Conservation (phyloP, 1,139 yeast species). For the Candida neerlandica region DNA sequence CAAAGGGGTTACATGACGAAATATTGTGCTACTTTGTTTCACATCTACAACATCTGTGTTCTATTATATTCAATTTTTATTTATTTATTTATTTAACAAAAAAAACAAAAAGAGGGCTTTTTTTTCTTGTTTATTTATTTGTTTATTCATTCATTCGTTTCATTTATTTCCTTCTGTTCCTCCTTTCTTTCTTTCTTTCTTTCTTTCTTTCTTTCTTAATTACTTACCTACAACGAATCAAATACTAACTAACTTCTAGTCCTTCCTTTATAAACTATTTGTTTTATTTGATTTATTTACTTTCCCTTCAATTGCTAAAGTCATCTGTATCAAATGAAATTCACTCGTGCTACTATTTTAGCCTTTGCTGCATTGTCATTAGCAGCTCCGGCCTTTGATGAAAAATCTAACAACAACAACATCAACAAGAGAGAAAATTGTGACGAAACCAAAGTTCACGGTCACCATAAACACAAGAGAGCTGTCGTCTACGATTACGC, state of each 20-base stretch:
- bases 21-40: neutral
- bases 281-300: neutral
- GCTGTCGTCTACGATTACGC: constrained; percentile 41
- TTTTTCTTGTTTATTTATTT: neutral
- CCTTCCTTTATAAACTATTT: constrained; percentile 12
- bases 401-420: constrained; percentile 26
- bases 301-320: neutral
- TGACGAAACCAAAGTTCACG: constrained; percentile 39
- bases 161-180: neutral
- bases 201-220: neutral
- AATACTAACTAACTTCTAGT: constrained; percentile 14
- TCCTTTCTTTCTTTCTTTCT: neutral
- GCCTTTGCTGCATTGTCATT: constrained; percentile 44
- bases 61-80: neutral
- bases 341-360: constrained; percentile 30
- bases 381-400: constrained; percentile 50
- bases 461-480: constrained; percentile 48
- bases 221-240: neutral
- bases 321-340: constrained; percentile 27
- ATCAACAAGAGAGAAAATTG: constrained; percentile 38
- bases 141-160: neutral
- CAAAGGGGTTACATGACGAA: neutral
- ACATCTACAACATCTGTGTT: neutral
- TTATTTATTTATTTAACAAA: neutral
- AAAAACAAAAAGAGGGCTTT: too few species aligned